Conservation (phyloP, 2,329 filamentous ascomycete species). For the Paecilomyces variotii region DNA sequence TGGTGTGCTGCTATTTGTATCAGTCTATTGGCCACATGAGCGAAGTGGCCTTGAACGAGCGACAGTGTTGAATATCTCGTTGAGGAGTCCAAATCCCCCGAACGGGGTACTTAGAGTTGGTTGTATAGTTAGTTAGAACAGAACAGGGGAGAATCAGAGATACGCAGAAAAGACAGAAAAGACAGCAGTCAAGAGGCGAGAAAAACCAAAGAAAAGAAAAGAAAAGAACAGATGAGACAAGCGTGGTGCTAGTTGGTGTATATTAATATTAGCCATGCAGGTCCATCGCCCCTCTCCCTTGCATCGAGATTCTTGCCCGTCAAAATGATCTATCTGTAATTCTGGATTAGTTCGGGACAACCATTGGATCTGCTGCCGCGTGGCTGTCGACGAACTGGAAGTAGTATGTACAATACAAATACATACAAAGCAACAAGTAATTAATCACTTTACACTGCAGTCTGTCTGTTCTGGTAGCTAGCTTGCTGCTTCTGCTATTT, state of each 20-base stretch:
- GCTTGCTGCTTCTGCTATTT: too few relatives aligned
- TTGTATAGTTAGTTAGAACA: background rate
- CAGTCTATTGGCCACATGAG: background rate
- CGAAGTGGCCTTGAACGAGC: background rate
- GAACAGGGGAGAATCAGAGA: background rate
- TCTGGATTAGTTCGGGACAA: background rate
- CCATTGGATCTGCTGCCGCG: background rate
- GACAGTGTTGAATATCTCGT: background rate
- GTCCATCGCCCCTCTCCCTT: background rate
- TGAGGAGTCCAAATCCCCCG: too few relatives aligned
- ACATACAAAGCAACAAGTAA: too few relatives aligned
- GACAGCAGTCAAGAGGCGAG: background rate
- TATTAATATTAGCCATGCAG: background rate
- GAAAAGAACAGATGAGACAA: background rate
- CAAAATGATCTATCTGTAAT: background rate
- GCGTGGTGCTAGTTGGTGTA: background rate
- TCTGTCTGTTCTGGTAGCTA: too few relatives aligned
- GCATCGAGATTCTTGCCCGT: background rate
- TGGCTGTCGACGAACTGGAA: background rate
- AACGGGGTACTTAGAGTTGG: too few relatives aligned
- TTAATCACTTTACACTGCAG: too few relatives aligned
- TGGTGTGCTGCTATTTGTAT: background rate
- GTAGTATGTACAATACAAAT: too few relatives aligned
- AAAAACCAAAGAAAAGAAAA: background rate
- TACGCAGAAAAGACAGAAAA: background rate